Conservation (phyloP, 108 stramenopile species). For the Pseudonitzschia delicatissima region DNA sequence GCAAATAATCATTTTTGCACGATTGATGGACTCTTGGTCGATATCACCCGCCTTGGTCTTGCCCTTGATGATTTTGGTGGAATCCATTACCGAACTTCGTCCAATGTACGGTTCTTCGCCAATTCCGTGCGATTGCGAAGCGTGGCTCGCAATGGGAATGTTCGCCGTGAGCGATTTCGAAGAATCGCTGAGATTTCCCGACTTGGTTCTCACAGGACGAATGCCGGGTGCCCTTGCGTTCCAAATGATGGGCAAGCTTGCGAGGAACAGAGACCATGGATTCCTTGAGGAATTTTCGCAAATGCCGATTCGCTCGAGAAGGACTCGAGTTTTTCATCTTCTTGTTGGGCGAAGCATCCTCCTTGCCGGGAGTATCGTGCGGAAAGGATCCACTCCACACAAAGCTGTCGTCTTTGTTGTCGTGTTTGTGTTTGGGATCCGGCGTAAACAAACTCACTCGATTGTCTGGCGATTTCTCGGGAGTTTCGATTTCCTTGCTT, state of each 20-base stretch:
- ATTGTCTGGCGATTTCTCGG: no score
- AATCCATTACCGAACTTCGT: constrained; percentile 51
- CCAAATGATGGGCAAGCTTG: constrained; percentile 52
- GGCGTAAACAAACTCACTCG: no score
- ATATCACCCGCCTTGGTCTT: constrained; percentile 54
- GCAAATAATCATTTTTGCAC: constrained; percentile 69
- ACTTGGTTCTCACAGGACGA: not conserved
- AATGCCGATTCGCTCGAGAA: constrained; percentile 36
- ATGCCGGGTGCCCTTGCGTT: constrained; percentile 36
- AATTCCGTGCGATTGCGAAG: not conserved
- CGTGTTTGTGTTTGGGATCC: not conserved
- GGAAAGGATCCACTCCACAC: constrained; percentile 35
- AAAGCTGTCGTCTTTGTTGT: constrained; percentile 10
- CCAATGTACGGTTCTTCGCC: constrained; percentile 47
- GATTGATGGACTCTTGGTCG: constrained; percentile 54
- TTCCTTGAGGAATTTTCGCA: constrained; percentile 47
- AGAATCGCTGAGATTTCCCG: constrained; percentile 5
- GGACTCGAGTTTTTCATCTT: constrained; percentile 10
- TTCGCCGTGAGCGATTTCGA: constrained; percentile 11
- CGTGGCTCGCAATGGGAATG: constrained; percentile 54
- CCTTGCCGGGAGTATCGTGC: not conserved
- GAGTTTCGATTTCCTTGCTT: no score
- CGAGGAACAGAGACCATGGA: constrained; percentile 55
- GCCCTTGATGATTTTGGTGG: constrained; percentile 50
- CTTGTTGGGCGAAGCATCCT: constrained; percentile 6